These are phyloP conservation scores for Blastobotrys arbuscula DNA, from an alignment of 1,139 yeast genomes.

Conservation along the genomic window DNA sequence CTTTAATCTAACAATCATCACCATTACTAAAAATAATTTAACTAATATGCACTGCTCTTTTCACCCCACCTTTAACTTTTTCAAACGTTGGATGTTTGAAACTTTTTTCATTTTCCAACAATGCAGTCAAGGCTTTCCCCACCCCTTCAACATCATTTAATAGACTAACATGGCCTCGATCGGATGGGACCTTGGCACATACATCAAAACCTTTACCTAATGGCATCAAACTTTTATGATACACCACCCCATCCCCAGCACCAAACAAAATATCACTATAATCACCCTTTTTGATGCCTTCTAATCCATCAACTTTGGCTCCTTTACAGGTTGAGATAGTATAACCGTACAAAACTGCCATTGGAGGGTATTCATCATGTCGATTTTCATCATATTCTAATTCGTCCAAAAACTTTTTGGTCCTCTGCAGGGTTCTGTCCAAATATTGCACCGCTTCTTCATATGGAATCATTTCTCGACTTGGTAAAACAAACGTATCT, in stretches of 20 bases:
- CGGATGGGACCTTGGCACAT: conserved; percentile 61
- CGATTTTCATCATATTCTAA: conserved; percentile 48
- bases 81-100: neutral
- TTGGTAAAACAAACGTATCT: conserved; percentile 15
- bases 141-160: conserved; percentile 68
- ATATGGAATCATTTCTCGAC: conserved; percentile 36
- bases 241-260: conserved; percentile 91
- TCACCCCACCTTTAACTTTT: too few species aligned
- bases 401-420: conserved; percentile 55
- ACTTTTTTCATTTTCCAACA: conserved; percentile 29
- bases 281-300: conserved; percentile 63
- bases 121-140: conserved; percentile 62
- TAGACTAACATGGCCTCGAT: conserved; percentile 71
- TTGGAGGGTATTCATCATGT: conserved; percentile 61
- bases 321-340: conserved; percentile 82
- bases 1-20: too few species aligned
- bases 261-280: conserved; percentile 77
- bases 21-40: too few species aligned
- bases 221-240: conserved; percentile 78
- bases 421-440: conserved; percentile 50
- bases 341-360: conserved; percentile 76
- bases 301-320: conserved; percentile 53
- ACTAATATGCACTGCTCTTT: too few species aligned
- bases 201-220: conserved; percentile 61
- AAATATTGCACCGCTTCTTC: conserved; percentile 64